Evolutionary conservation across 2,329 filamentous ascomycete genomes (phyloP), one percentile per base, ranked within the genome.

Genomic region (Gnomoniopsis sp.): DNA sequence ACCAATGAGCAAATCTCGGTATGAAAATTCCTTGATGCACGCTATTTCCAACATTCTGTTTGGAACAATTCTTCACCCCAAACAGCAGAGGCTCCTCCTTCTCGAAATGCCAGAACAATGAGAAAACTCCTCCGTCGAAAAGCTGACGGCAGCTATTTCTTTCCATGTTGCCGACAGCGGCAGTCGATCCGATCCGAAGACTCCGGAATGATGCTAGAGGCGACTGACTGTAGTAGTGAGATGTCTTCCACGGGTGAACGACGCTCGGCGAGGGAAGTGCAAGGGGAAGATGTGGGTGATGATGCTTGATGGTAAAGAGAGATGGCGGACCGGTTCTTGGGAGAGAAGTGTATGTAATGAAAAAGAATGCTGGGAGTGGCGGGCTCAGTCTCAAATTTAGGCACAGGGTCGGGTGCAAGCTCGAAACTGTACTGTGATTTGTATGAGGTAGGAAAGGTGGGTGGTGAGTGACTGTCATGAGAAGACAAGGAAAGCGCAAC

Each of bases 401-500:
- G 41, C 41, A 19, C 41, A 44, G 41, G 41, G 6, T 41, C 14
- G 17, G 12, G 36, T 41, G 12, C 36, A 41, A 11, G 36, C 36
- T 41, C 14, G 36, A n/a, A n/a, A 4, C 14, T n/a, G n/a, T 3
- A 44, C 19, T 44, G 15, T 19, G 17, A 19, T 19, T 21, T 44
- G 15, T 10, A 44, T 19, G 41, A 10, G 8, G 41, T 47, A 21
- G 21, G n/a, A 14, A 15, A 23, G 44, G 2, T 11, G 43, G 44
- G 26, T 38, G 36, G 43, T 43, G 26, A 26, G 34, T 49, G 47
- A 34, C 19, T 33, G 23, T 50, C 49, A 17, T 34, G 30, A 48
- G 36, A 53, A 30, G 49, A 36, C 41, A 56, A 59, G 58, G 56
- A 65, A 53, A 61, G 51, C 23, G 58, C 22, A 60, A 44, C 50